Evolutionary conservation across 305 asterid species (phyloP).

Genomic region (Fraxinus greggii): DNA sequence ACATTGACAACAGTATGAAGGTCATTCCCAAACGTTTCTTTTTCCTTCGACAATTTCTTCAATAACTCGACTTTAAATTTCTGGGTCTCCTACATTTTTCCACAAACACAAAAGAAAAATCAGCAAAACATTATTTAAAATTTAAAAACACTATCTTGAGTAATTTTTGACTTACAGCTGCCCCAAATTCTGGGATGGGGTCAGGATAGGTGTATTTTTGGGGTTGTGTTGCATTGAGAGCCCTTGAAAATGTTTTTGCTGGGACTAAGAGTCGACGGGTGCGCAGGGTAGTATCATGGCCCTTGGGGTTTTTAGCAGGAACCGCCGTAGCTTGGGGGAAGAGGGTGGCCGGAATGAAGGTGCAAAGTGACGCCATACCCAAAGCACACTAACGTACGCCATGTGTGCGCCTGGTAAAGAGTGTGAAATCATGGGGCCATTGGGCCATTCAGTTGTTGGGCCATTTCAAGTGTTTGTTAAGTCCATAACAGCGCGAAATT

Average conservation of each 20-base stretch:
- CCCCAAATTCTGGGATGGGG: slow-evolving; percentile 55
- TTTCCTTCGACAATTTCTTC: slow-evolving; percentile 48
- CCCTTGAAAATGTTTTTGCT: slow-evolving; percentile 5
- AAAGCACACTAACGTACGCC: neutral
- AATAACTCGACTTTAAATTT: slow-evolving; percentile 55
- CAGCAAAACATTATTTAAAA: neutral
- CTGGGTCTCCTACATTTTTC: slow-evolving; percentile 45
- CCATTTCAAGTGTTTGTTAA: neutral
- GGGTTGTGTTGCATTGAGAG: slow-evolving; percentile 35
- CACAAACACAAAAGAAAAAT: neutral
- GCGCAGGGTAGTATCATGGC: slow-evolving; percentile 20
- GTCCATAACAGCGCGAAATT: neutral
- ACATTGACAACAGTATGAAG: slow-evolving; percentile 51
- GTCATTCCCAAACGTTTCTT: slow-evolving; percentile 49
- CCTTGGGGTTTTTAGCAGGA: slow-evolving; percentile 39
- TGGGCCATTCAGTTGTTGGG: neutral
- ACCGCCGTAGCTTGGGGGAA: slow-evolving; percentile 25
- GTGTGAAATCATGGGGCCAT: neutral
- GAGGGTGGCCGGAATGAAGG: neutral
- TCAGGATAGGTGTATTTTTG: slow-evolving; percentile 54
- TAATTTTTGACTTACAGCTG: slow-evolving; percentile 38
- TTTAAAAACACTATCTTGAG: neutral
- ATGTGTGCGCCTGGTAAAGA: neutral
- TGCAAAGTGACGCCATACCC: slow-evolving; percentile 31
- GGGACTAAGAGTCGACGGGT: neutral